phyloP scores from a whole-genome alignment of 2,329 filamentous ascomycete species.

The Aureobasidium zeae region DNA sequence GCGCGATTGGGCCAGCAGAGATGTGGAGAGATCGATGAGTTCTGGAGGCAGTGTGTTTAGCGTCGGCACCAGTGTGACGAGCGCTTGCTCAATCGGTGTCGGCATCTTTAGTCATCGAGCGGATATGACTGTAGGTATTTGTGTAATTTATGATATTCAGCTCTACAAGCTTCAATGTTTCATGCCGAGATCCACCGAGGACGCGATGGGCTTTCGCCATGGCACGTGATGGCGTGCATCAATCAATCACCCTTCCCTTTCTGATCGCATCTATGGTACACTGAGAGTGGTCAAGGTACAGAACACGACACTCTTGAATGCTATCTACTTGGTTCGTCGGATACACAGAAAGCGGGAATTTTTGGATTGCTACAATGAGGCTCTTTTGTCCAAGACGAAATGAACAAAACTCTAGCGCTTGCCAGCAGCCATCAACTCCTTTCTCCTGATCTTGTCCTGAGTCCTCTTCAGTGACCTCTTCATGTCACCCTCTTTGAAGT shows the following conservation, averaged over 20 bases:
- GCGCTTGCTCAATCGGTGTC: constrained; percentile 60
- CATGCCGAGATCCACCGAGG: background rate
- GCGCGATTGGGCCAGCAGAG: constrained; percentile 70
- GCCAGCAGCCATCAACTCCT: constrained; percentile 16
- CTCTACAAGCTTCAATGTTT: background rate
- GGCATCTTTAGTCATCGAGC: constrained; percentile 47
- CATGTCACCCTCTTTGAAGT: constrained; percentile 78
- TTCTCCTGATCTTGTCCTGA: constrained; percentile 41
- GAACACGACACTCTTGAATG: no score
- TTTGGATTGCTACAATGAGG: no score
- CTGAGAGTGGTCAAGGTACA: no score
- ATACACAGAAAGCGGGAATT: no score
- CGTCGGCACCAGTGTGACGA: constrained; percentile 66
- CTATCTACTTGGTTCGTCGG: no score
- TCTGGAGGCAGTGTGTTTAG: constrained; percentile 58
- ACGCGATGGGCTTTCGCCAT: constrained; percentile 3
- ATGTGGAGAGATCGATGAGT: constrained; percentile 62
- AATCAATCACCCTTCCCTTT: background rate
- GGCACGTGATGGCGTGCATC: constrained; percentile 5
- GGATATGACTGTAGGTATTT: background rate
- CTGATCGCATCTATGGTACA: background rate
- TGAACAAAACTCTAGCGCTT: constrained; percentile 7
- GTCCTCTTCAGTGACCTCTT: constrained; percentile 54
- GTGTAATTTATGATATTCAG: no score
- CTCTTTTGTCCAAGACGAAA: no score